Percentiles rank a stretch among this genome's conserved stretches.
phyloP scores from a whole-genome alignment of 2,329 filamentous ascomycete genomes.

The Xylariaceae sp. region DNA sequence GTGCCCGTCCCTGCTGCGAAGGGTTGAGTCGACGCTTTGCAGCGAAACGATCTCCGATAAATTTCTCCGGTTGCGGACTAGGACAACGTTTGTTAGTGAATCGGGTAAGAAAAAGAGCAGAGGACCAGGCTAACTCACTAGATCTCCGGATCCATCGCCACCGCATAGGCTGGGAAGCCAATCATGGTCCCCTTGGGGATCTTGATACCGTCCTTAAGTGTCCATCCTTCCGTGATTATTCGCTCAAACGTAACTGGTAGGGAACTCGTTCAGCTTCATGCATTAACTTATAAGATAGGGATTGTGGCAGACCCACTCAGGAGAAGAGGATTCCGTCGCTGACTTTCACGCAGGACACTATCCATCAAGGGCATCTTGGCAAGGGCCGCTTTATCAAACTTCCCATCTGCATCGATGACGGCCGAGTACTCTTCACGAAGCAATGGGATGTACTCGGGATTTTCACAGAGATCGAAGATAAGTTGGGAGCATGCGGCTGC shows the following conservation, averaged over 20 bases:
- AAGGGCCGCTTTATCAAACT: background rate
- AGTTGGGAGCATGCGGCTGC: background rate
- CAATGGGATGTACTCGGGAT: background rate
- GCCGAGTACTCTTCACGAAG: background rate
- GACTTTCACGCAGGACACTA: background rate
- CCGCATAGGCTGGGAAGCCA: slow-evolving; percentile 1
- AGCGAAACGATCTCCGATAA: slow-evolving; percentile 6
- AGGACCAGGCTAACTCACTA: background rate
- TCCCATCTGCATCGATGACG: background rate
- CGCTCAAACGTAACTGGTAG: background rate
- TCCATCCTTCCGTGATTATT: background rate
- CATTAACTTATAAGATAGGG: background rate
- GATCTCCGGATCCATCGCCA: slow-evolving; percentile 10
- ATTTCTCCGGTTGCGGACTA: background rate
- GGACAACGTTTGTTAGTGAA: too few relatives aligned
- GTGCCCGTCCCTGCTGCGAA: background rate
- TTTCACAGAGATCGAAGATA: background rate
- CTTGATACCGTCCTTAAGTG: background rate
- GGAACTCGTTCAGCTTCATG: background rate
- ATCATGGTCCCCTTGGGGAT: background rate
- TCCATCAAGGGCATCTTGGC: background rate
- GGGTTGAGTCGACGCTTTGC: background rate
- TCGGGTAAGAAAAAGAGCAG: too few relatives aligned
- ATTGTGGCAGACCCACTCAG: background rate
- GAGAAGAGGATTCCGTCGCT: background rate